Percentiles rank a stretch among this genome's conserved stretches.
Evolutionary conservation across 345 rosid species (phyloP).

Genomic region (Fremontodendron californicum): DNA sequence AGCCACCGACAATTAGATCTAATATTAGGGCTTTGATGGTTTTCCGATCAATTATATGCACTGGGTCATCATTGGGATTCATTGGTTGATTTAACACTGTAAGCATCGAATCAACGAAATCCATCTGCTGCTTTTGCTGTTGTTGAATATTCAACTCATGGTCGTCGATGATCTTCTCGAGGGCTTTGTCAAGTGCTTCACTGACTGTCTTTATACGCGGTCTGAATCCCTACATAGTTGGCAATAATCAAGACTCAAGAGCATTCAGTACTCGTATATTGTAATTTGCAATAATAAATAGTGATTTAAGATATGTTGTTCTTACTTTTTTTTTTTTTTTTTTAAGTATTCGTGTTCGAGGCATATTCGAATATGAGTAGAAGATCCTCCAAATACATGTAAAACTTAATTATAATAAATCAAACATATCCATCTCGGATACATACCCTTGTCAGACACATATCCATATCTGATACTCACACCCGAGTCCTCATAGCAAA

Average conservation of each 20-base stretch:
- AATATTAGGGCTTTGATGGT: constrained; percentile 25
- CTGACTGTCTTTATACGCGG: constrained; percentile 2
- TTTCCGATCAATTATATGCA: constrained; percentile 1
- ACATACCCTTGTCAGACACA: no score
- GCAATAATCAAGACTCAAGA: neutral
- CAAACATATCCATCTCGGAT: no score
- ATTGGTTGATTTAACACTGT: constrained; percentile 8
- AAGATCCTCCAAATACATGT: no score
- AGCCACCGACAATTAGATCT: constrained; percentile 20
- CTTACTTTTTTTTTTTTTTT: no score
- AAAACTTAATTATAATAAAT: no score
- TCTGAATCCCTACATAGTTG: constrained; percentile 6
- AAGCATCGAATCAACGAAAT: constrained; percentile 20
- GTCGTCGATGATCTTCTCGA: constrained; percentile 9
- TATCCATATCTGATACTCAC: no score
- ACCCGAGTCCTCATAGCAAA: no score
- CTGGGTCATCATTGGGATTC: neutral
- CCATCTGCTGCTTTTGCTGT: neutral
- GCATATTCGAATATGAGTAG: no score
- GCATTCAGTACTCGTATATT: neutral
- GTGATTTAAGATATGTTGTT: no score
- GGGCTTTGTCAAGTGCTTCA: constrained; percentile 8
- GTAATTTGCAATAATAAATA: no score
- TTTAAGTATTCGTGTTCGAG: no score
- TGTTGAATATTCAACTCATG: neutral